Percentiles rank a stretch among this genome's conserved stretches.
These are phyloP conservation scores for Gomphus sp. DNA, from an alignment of 1,284 basidiomycete genomes.

Conservation along the genomic window DNA sequence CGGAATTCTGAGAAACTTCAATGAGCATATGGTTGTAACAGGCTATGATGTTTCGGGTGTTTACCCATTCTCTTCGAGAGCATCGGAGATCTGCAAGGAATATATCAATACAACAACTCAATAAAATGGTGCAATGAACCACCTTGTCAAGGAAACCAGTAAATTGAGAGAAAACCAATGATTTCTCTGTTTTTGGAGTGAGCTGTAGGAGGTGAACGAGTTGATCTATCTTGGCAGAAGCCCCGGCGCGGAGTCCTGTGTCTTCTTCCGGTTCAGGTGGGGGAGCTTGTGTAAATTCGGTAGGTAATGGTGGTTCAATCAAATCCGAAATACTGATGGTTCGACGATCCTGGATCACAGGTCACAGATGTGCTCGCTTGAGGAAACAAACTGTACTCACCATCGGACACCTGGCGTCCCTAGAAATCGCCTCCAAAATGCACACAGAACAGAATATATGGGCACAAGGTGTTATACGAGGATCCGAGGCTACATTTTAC, in stretches of 20 bases:
- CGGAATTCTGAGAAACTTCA: conserved; percentile 41
- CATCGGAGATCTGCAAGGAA: conserved; percentile 51
- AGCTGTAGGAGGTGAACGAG: conserved; percentile 62
- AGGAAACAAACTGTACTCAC: conserved; percentile 23
- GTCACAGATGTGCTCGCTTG: not conserved
- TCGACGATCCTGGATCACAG: conserved; percentile 54
- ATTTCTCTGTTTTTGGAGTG: conserved; percentile 64
- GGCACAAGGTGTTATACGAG: conserved; percentile 71
- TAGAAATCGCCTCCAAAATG: conserved; percentile 56
- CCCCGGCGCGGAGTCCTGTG: conserved; percentile 34
- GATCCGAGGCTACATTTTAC: conserved; percentile 30
- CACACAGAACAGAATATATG: conserved; percentile 74
- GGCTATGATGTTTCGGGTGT: conserved; percentile 13
- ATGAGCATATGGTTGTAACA: not conserved
- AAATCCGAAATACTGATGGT: conserved; percentile 48
- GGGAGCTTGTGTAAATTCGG: conserved; percentile 54
- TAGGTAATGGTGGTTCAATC: conserved; percentile 58
- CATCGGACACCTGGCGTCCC: conserved; percentile 75
- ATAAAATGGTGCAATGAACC: not conserved
- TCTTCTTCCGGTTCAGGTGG: conserved; percentile 34
- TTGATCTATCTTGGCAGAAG: conserved; percentile 80
- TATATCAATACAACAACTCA: not conserved
- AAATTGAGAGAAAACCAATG: conserved; percentile 79
- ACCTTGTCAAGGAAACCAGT: conserved; percentile 78
- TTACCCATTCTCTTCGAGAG: conserved; percentile 55